Base-by-base conservation (phyloP, 163 green algal species). In the Volvox carteri region DNA sequence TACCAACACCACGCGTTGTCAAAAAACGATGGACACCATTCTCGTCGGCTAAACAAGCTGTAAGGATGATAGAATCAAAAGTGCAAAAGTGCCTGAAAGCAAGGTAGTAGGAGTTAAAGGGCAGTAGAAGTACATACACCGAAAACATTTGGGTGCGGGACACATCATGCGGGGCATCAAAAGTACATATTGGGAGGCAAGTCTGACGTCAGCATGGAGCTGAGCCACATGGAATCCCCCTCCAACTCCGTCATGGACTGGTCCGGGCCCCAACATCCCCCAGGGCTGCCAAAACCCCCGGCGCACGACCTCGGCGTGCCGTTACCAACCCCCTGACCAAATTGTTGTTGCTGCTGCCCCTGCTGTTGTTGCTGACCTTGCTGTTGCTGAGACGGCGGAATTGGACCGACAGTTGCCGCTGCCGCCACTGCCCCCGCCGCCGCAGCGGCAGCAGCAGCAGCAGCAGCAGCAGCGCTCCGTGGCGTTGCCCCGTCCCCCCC, bases 251-350 rank as follows among this genome's bases (percentile, higher is more conserved):
- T 48, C 48, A 84, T 18, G 5, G 75, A 30, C 18, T 30, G n/a
- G 30, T 84, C 75, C 6, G n/a, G n/a, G n/a, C 50, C 75, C 75
- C 75, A 84, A 48, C 75, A 84, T 23, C n/a, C 75, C 25, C 21
- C 48, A 7, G 75, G 75, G 50, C 75, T 84, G 50, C 73, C 73
- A 23, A 80, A 80, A 25, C 42, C 73, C 42, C 54, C 54, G 2
- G 70, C 5, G 18, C 70, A 39, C 14, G 41, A 50, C 28, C 44
- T 25, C 44, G 70, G 70, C 3, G 70, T 78, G 70, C 70, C 70
- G 39, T 58, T 58, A 9, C 39, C 70, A 41, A 7, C 14, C 37
- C 70, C 70, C 23, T 78, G 73, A 23, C 30, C 30, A n/a, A 35
- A 33, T 5, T 46, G 67, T 14, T 35, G 33, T 28, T 48, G 35